Base-by-base conservation (phyloP, 768 basidiomycete species). In the Tulasnella sp. region DNA sequence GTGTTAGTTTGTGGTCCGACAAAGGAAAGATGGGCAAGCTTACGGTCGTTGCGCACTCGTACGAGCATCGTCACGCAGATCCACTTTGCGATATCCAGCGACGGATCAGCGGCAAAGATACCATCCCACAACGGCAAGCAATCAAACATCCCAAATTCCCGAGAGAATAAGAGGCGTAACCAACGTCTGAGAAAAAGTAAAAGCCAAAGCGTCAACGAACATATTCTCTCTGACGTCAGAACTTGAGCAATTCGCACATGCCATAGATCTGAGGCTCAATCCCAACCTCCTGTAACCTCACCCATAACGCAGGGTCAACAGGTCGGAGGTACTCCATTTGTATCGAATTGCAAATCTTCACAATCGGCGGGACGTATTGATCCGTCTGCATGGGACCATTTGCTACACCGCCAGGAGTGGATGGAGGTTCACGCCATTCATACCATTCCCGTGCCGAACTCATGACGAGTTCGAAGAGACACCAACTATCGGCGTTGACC, bases 181-280 rank as follows among this genome's bases (percentile, higher is more conserved):
- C 94, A 98, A 29, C 96, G 93, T 61, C 91, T 94, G 63, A 26
- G 23, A 32, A 41, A 44, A n/a, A 7, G 47, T 7, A 23, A 15
- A 34, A 38, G n/a, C n/a, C n/a, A n/a, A 38, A 38, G 34, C 7
- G 34, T 38, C 44, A 19, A n/a, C n/a, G n/a, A n/a, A n/a, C n/a
- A n/a, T n/a, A n/a, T n/a, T n/a, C n/a, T n/a, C n/a, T n/a, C n/a
- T 21, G 38, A 3, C 60, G 13, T 13, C 3, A 59, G 59, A 10
- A 55, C 19, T 27, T 30, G n/a, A n/a, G 10, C 4, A 3, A 30
- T 10, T 73, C 88, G 70, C 71, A 93, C 87, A 98, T 93, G 59
- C 90, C 92, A 73, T 92, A 99, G 19, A 98, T 87, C 69, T 98
- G 96, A 3, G 94, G 93, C 70, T 99, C 96, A 43, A 98, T 84